These are phyloP conservation scores for Rhododendron williamsianum DNA, from an alignment of 148 eudicot species.

Conservation along the genomic window DNA sequence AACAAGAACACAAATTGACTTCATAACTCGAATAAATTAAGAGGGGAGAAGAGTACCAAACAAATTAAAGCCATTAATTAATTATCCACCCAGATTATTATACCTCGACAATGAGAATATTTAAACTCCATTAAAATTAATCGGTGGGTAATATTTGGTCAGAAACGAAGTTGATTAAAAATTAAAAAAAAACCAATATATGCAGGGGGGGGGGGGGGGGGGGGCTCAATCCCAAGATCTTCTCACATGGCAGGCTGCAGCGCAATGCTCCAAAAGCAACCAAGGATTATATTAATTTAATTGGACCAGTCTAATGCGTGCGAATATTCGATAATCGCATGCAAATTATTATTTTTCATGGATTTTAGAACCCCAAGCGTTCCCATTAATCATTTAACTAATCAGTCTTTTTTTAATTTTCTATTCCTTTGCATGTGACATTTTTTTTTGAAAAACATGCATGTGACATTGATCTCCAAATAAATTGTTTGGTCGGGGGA, in stretches of 20 bases:
- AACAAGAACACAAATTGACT: not conserved
- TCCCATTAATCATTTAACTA: constrained; percentile 26
- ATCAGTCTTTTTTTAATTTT: constrained; percentile 13
- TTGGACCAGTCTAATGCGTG: constrained; percentile 15
- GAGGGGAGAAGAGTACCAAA: not conserved
- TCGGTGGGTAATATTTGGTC: constrained; percentile 14
- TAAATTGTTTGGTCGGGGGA: constrained; percentile 9
- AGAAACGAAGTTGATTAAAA: not conserved
- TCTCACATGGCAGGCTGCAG: constrained; percentile 29
- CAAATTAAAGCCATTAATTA: not conserved
- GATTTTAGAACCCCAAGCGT: not conserved
- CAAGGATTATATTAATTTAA: constrained; percentile 10
- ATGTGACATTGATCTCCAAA: constrained; percentile 26
- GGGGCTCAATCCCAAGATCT: constrained; percentile 40
- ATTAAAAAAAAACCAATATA: constrained; percentile 4
- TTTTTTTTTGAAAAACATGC: too few relatives aligned
- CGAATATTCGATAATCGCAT: constrained; percentile 45
- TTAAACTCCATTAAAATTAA: not conserved
- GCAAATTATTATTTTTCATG: constrained; percentile 20
- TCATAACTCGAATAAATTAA: not conserved
- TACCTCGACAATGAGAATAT: not conserved
- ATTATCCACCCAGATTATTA: not conserved
- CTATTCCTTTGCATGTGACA: constrained; percentile 28
- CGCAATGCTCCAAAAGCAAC: constrained; percentile 13
- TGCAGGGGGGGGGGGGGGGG: not conserved